A percentile compares a stretch with the other conserved stretches of the same genome.
Evolutionary conservation across 768 basidiomycete species (phyloP).

Genomic region (Dacryopinax primogenitus): DNA sequence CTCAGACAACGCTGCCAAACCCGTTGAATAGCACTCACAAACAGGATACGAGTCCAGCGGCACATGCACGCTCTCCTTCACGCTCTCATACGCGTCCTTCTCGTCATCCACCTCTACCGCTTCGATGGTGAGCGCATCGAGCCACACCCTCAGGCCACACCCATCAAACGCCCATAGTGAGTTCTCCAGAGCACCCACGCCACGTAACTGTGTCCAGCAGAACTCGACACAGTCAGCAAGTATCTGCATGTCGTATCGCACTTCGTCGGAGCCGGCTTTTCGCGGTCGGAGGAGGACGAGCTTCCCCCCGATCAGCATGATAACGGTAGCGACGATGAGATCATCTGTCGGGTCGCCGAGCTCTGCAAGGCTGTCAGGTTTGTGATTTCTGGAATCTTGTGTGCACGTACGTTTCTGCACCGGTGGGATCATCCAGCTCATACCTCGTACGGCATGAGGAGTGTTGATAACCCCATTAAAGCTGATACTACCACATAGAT

Average conservation of each 20-base stretch:
- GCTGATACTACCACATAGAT: slow-evolving; percentile 86
- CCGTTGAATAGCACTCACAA: slow-evolving; percentile 39
- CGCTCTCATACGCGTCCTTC: slow-evolving; percentile 36
- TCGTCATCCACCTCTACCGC: slow-evolving; percentile 28
- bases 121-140: slow-evolving; percentile 89
- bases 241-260: slow-evolving; percentile 94
- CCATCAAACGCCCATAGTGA: slow-evolving; percentile 97
- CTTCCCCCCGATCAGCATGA: slow-evolving; percentile 90
- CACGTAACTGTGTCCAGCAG: slow-evolving; percentile 95
- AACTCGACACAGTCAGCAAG: slow-evolving; percentile 95
- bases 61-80: slow-evolving; percentile 89
- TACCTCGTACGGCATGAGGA: slow-evolving; percentile 69
- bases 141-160: slow-evolving; percentile 77
- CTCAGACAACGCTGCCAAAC: neutral
- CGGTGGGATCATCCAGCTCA: slow-evolving; percentile 95
- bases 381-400: neutral
- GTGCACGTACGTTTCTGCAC: slow-evolving; percentile 70
- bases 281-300: slow-evolving; percentile 79
- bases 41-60: slow-evolving; percentile 89
- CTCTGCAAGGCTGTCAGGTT: slow-evolving; percentile 37
- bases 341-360: slow-evolving; percentile 91
- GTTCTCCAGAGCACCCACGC: slow-evolving; percentile 87
- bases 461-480: slow-evolving; percentile 80
- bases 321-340: slow-evolving; percentile 81
- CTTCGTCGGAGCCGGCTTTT: slow-evolving; percentile 74